Conservation (phyloP, 2,329 filamentous ascomycete species). For the Aspergillus pseudoglaucus region DNA sequence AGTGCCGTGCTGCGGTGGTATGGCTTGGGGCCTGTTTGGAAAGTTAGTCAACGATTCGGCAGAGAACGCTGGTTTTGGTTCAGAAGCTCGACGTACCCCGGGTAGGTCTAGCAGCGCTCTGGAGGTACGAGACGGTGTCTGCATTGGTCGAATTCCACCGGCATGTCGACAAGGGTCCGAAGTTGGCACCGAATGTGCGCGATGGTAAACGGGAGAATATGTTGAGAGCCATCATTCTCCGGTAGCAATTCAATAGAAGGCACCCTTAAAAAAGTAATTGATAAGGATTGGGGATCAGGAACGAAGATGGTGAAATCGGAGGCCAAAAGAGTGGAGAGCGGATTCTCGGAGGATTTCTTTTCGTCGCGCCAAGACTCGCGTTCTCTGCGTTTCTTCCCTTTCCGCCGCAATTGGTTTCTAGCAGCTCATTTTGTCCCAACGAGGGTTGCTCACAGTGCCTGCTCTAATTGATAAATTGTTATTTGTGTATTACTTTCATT, state of each 20-base stretch:
- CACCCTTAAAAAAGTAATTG: not conserved
- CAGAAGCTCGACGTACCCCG: not conserved
- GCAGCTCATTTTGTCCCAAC: not conserved
- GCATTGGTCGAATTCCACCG: conserved; percentile 31
- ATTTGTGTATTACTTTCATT: not conserved
- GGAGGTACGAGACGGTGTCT: conserved; percentile 17
- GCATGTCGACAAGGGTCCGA: conserved; percentile 16
- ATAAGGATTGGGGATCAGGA: not conserved
- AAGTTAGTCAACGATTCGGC: conserved; percentile 2
- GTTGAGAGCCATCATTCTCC: conserved; percentile 22
- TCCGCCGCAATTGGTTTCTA: conserved; percentile 15
- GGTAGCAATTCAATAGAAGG: not conserved
- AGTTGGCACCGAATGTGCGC: conserved; percentile 17
- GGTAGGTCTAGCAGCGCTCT: conserved; percentile 10
- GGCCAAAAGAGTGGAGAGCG: conserved; percentile 6
- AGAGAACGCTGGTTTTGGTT: not conserved
- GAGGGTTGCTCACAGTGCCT: no score
- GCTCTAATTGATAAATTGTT: not conserved
- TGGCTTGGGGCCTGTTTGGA: conserved; percentile 13
- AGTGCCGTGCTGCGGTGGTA: conserved; percentile 17
- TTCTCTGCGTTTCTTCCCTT: conserved; percentile 7
- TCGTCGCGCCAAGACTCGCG: conserved; percentile 24
- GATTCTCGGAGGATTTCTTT: conserved; percentile 19
- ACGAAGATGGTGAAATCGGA: not conserved
- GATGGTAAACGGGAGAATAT: conserved; percentile 22